Percentiles rank a stretch among this genome's conserved stretches.
These are phyloP conservation scores for Aspergillus quadrilineatus DNA, from an alignment of 2,329 filamentous ascomycete genomes.

Conservation along the genomic window DNA sequence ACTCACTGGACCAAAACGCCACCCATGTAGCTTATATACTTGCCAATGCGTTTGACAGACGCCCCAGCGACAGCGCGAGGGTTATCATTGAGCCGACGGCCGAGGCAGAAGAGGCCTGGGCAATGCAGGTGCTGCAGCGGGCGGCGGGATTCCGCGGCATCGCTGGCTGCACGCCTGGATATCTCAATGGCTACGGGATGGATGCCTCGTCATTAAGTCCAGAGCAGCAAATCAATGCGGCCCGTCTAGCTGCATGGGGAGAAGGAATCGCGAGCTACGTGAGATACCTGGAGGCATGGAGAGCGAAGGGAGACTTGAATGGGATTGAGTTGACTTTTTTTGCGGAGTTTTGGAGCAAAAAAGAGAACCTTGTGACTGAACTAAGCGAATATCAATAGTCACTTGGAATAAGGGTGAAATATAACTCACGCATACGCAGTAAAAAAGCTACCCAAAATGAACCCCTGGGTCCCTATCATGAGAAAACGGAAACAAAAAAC, in stretches of 20 bases:
- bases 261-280: slow-evolving; percentile 35
- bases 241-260: slow-evolving; percentile 30
- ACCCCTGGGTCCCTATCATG: too few relatives aligned
- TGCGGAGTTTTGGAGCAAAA: too few relatives aligned
- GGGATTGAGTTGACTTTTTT: slow-evolving; percentile 3
- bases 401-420: too few relatives aligned
- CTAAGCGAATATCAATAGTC: too few relatives aligned
- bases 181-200: slow-evolving; percentile 51
- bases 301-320: slow-evolving; percentile 31
- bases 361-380: too few relatives aligned
- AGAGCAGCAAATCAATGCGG: slow-evolving; percentile 24
- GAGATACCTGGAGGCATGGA: slow-evolving; percentile 21
- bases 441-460: too few relatives aligned
- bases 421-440: too few relatives aligned
- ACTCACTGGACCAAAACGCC: slow-evolving; percentile 36
- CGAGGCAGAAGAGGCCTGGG: slow-evolving; percentile 52
- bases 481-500: too few relatives aligned
- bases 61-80: not conserved
- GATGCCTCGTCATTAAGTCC: slow-evolving; percentile 6
- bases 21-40: slow-evolving; percentile 50
- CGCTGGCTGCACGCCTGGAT: slow-evolving; percentile 56
- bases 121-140: slow-evolving; percentile 37
- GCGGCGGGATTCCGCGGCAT: slow-evolving; percentile 40
- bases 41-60: slow-evolving; percentile 26
- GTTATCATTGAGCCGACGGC: slow-evolving; percentile 12